A percentile compares a stretch with the other conserved stretches of the same genome.
These are phyloP conservation scores for Arachis monticola DNA, from an alignment of 331 rosid species.

Conservation along the genomic window DNA sequence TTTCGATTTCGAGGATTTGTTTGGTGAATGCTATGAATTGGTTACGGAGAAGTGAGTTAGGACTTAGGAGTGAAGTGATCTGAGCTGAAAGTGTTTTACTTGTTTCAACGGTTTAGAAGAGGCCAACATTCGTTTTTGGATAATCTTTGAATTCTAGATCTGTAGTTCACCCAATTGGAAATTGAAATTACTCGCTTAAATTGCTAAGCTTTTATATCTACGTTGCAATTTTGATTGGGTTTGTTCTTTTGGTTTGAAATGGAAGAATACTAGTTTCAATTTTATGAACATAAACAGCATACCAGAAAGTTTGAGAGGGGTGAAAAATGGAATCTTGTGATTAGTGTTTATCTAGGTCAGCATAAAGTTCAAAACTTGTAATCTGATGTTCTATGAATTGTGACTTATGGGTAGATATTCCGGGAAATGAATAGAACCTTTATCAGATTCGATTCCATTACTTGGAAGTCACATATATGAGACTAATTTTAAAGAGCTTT, in stretches of 20 bases:
- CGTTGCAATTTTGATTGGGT: too few species aligned
- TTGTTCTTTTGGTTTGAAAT: not conserved
- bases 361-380: constrained; percentile 1
- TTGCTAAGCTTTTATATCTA: not conserved
- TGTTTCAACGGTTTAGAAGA: not conserved
- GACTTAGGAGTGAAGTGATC: not conserved
- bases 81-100: not conserved
- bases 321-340: not conserved
- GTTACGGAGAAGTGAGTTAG: not conserved
- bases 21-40: not conserved
- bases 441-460: constrained; percentile 16
- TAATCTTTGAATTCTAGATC: constrained; percentile 40
- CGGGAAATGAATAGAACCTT: not conserved
- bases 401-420: constrained; percentile 6
- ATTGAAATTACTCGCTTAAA: not conserved
- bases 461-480: not conserved
- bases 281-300: constrained; percentile 14
- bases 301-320: too few species aligned
- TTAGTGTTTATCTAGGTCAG: constrained; percentile 3
- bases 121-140: not conserved
- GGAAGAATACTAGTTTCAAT: constrained; percentile 2
- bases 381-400: not conserved
- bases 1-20: not conserved
- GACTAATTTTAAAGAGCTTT: not conserved
- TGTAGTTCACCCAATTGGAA: constrained; percentile 2